A percentile compares a stretch with the other conserved stretches of the same genome.
Conservation (phyloP, 306 rosid genomes). For the Cajanus cajan region DNA sequence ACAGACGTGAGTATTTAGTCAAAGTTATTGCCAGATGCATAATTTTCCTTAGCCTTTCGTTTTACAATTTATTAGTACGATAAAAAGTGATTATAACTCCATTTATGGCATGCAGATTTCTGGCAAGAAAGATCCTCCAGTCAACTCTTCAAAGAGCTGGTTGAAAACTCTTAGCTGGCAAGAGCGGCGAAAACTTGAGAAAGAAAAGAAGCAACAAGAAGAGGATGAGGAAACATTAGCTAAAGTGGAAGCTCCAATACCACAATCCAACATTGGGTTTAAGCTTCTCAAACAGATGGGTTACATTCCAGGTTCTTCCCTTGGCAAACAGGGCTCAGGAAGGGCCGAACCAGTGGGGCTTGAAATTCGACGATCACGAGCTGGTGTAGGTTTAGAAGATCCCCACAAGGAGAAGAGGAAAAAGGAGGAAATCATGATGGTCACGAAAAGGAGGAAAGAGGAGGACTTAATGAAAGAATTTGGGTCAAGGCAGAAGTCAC, state of each 20-base stretch:
- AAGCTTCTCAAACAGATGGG: slow-evolving; percentile 91
- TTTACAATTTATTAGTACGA: neutral
- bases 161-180: slow-evolving; percentile 65
- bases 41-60: neutral
- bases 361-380: slow-evolving; percentile 81
- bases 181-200: slow-evolving; percentile 63
- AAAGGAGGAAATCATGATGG: slow-evolving; percentile 44
- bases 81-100: neutral
- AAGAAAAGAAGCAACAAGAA: slow-evolving; percentile 66
- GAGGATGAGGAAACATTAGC: slow-evolving; percentile 87
- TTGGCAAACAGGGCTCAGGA: slow-evolving; percentile 81
- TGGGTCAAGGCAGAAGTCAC: slow-evolving; percentile 79
- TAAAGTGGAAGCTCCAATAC: slow-evolving; percentile 77
- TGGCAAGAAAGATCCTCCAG: slow-evolving; percentile 27
- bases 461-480: slow-evolving; percentile 72
- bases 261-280: slow-evolving; percentile 89
- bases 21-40: neutral
- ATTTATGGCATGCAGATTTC: slow-evolving; percentile 40
- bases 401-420: slow-evolving; percentile 75
- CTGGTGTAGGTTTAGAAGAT: slow-evolving; percentile 80
- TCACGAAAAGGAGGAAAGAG: slow-evolving; percentile 53
- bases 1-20: neutral
- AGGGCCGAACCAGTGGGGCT: slow-evolving; percentile 76
- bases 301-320: slow-evolving; percentile 75
- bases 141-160: slow-evolving; percentile 53